phyloP scores from a whole-genome alignment of 345 rosid genomes.

The Syzygium aqueum region DNA sequence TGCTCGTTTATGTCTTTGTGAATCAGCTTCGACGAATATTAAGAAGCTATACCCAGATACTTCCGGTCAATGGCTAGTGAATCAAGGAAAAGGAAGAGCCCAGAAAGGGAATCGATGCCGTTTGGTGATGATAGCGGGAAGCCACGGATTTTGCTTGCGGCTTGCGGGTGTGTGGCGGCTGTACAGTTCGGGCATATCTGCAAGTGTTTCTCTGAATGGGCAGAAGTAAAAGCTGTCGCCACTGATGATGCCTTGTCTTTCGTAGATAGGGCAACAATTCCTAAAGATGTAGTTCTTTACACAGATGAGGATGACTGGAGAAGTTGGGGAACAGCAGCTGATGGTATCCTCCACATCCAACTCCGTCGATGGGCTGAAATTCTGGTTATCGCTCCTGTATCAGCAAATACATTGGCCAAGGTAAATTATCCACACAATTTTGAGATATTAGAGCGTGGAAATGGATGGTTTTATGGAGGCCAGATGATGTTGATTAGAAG shows the following conservation, averaged over 20 bases:
- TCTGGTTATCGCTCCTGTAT: not conserved
- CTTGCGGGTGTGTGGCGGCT: not conserved
- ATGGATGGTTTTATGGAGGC: not conserved
- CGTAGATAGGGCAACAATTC: not conserved
- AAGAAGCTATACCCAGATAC: not conserved
- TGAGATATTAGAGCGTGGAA: not conserved
- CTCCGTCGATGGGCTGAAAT: not conserved
- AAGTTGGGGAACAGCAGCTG: not conserved
- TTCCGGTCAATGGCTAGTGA: not conserved
- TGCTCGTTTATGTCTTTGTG: not conserved
- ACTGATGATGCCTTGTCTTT: not conserved
- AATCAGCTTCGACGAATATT: not conserved
- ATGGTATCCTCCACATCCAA: not conserved
- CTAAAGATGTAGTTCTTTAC: not conserved
- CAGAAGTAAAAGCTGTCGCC: not conserved
- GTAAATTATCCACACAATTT: not conserved
- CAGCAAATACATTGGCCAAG: not conserved
- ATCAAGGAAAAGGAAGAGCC: not conserved
- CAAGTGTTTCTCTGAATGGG: not conserved
- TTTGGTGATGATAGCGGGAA: not conserved
- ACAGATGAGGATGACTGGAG: not conserved
- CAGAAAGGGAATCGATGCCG: not conserved
- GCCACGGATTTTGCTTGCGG: not conserved
- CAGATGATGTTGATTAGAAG: not conserved
- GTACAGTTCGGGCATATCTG: not conserved